These are phyloP conservation scores for Syzygium aqueum DNA, from an alignment of 345 rosid species.

Conservation along the genomic window DNA sequence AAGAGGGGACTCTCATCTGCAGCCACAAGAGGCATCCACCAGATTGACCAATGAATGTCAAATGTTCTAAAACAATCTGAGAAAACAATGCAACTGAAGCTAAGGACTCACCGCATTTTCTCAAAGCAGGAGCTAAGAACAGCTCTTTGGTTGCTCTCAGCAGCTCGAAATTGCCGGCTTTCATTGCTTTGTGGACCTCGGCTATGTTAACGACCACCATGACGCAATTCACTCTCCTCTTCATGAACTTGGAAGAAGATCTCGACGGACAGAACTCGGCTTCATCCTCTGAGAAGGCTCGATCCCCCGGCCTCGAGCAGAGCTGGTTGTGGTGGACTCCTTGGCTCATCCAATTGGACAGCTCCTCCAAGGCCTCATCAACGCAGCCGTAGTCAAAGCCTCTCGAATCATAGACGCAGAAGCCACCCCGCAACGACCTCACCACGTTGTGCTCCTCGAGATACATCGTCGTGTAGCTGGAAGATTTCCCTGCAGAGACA, in stretches of 20 bases:
- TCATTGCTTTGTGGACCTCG: slow-evolving; percentile 30
- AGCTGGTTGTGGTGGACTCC: slow-evolving; percentile 54
- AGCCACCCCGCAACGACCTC: slow-evolving; percentile 41
- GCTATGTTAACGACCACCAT: slow-evolving; percentile 45
- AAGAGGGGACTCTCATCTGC: slow-evolving; percentile 49
- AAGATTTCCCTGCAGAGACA: slow-evolving; percentile 12
- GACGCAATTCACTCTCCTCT: slow-evolving; percentile 37
- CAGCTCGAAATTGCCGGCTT: slow-evolving; percentile 29
- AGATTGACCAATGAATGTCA: not conserved
- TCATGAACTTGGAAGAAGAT: slow-evolving; percentile 27
- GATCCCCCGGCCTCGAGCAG: slow-evolving; percentile 28
- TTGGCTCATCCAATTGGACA: slow-evolving; percentile 37
- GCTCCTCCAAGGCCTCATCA: slow-evolving; percentile 30
- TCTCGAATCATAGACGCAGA: slow-evolving; percentile 49
- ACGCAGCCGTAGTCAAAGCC: slow-evolving; percentile 23
- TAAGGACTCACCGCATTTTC: slow-evolving; percentile 36
- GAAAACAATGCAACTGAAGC: not conserved
- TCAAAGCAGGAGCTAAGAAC: slow-evolving; percentile 29
- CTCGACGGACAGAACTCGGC: slow-evolving; percentile 5
- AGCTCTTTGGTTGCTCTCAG: slow-evolving; percentile 34
- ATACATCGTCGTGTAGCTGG: slow-evolving; percentile 22
- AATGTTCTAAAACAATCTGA: not conserved
- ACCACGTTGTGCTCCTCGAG: slow-evolving; percentile 55
- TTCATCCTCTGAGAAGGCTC: slow-evolving; percentile 4
- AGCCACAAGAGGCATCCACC: not conserved